Evolutionary conservation across 768 basidiomycete genomes (phyloP).

Genomic region (Lactarius psammicola): DNA sequence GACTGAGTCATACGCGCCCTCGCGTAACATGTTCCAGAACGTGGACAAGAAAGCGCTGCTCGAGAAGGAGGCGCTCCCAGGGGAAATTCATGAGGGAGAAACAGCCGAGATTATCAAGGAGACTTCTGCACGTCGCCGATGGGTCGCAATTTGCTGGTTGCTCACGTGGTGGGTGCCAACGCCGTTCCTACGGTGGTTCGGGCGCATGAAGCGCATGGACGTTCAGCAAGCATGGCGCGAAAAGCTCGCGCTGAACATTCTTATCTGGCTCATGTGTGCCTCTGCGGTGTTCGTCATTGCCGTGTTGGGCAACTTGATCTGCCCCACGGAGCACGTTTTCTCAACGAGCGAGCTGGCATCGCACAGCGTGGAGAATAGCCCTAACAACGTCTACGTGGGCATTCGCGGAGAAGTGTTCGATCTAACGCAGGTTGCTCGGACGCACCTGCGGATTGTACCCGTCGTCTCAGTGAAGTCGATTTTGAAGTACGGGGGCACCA

Average conservation of each 20-base stretch:
- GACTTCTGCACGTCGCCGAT: slow-evolving; percentile 72
- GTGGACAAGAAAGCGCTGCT: slow-evolving; percentile 67
- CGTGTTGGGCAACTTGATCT: slow-evolving; percentile 82
- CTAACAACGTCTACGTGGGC: slow-evolving; percentile 75
- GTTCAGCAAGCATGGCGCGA: slow-evolving; percentile 97
- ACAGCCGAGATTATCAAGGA: slow-evolving; percentile 86
- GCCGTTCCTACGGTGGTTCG: slow-evolving; percentile 62
- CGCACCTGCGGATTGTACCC: slow-evolving; percentile 64
- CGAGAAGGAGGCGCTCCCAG: slow-evolving; percentile 82
- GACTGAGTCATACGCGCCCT: slow-evolving; percentile 91
- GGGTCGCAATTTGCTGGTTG: slow-evolving; percentile 86
- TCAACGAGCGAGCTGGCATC: slow-evolving; percentile 68
- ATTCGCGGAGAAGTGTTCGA: slow-evolving; percentile 97
- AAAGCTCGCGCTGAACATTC: slow-evolving; percentile 89
- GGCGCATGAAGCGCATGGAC: slow-evolving; percentile 93
- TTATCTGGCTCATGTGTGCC: slow-evolving; percentile 95
- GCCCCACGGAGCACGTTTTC: slow-evolving; percentile 93
- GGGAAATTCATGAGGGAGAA: slow-evolving; percentile 85
- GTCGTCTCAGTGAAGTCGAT: slow-evolving; percentile 76
- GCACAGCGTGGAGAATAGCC: slow-evolving; percentile 60
- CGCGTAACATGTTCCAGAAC: slow-evolving; percentile 92
- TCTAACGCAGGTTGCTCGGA: slow-evolving; percentile 60
- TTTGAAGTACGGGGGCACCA: slow-evolving; percentile 78
- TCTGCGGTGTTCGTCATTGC: slow-evolving; percentile 92
- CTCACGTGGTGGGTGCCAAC: slow-evolving; percentile 92